phyloP scores from a whole-genome alignment of 2,329 filamentous ascomycete species.

The Nemania sp. region DNA sequence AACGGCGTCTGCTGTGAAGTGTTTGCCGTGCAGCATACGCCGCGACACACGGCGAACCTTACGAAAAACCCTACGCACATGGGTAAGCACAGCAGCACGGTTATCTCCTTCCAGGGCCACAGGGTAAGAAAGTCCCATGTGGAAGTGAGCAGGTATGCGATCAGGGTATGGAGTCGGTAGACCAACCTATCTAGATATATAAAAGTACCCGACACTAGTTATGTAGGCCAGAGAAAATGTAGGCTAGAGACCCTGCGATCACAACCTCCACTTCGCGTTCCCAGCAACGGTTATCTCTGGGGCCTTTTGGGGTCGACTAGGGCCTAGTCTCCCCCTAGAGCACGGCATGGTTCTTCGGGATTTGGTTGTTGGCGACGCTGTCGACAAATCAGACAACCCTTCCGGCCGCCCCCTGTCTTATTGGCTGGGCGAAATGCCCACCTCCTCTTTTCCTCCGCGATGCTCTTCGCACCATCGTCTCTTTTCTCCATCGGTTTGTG shows the following conservation, averaged over 20 bases:
- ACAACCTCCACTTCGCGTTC: slow-evolving; percentile 13
- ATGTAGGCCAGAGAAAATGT: too few species aligned
- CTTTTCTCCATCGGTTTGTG: slow-evolving; percentile 20
- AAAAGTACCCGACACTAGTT: too few species aligned
- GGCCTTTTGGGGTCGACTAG: slow-evolving; percentile 3
- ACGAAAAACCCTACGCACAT: too few species aligned
- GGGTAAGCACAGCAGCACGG: too few species aligned
- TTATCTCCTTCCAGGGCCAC: too few species aligned
- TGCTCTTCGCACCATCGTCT: slow-evolving; percentile 27
- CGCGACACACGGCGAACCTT: too few species aligned
- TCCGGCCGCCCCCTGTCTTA: slow-evolving; percentile 19
- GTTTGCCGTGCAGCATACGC: too few species aligned
- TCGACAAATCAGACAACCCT: slow-evolving; percentile 19
- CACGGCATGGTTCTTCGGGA: slow-evolving; percentile 35
- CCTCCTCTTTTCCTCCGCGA: slow-evolving; percentile 34
- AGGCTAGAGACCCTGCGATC: too few species aligned
- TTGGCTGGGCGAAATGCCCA: slow-evolving; percentile 34
- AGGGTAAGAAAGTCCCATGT: too few species aligned
- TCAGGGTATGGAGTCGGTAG: too few species aligned
- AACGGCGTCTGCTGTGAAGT: not conserved
- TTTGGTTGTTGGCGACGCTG: slow-evolving; percentile 31
- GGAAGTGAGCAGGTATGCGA: too few species aligned
- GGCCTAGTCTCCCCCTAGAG: not conserved
- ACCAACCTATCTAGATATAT: too few species aligned
- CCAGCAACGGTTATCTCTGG: slow-evolving; percentile 1